Percentiles rank a stretch among this genome's conserved stretches.
These are phyloP conservation scores for Aspergillus hortae DNA, from an alignment of 2,329 filamentous ascomycete genomes.

Conservation along the genomic window DNA sequence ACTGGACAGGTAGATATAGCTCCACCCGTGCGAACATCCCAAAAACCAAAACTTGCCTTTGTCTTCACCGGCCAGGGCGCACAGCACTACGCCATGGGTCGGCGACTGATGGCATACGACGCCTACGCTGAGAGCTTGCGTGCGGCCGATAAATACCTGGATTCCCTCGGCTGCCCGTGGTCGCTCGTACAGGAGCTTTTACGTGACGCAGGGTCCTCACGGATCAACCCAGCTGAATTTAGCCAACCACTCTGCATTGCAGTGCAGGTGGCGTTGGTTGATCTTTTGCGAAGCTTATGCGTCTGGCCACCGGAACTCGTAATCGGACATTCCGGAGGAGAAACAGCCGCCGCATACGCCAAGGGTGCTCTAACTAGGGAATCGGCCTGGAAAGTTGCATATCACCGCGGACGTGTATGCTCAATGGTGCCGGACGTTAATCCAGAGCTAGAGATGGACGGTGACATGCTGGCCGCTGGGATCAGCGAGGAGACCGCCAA, in stretches of 20 bases:
- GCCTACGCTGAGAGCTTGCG: background rate
- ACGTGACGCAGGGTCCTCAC: background rate
- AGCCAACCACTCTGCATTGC: constrained; percentile 27
- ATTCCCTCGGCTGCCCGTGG: constrained; percentile 13
- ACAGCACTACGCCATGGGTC: constrained; percentile 36
- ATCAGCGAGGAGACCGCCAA: background rate
- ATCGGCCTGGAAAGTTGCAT: background rate
- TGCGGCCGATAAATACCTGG: constrained; percentile 3
- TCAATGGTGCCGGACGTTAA: background rate
- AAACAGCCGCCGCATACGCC: constrained; percentile 46
- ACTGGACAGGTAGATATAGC: constrained; percentile 1
- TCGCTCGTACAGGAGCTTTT: constrained; percentile 8
- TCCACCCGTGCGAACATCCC: constrained; percentile 31
- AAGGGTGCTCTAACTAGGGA: constrained; percentile 16
- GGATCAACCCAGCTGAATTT: constrained; percentile 13
- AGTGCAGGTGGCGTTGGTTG: constrained; percentile 29
- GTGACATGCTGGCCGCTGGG: constrained; percentile 26
- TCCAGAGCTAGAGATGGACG: background rate
- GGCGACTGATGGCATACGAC: background rate
- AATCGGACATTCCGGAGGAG: constrained; percentile 29
- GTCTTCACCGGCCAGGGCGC: constrained; percentile 29
- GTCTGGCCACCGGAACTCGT: constrained; percentile 22
- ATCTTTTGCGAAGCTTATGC: constrained; percentile 22
- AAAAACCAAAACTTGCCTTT: constrained; percentile 8
- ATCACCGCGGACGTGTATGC: background rate